Percentiles rank a stretch among this genome's conserved stretches.
These are phyloP conservation scores for Penicillium italicum DNA, from an alignment of 2,329 filamentous ascomycete species.

Conservation along the genomic window DNA sequence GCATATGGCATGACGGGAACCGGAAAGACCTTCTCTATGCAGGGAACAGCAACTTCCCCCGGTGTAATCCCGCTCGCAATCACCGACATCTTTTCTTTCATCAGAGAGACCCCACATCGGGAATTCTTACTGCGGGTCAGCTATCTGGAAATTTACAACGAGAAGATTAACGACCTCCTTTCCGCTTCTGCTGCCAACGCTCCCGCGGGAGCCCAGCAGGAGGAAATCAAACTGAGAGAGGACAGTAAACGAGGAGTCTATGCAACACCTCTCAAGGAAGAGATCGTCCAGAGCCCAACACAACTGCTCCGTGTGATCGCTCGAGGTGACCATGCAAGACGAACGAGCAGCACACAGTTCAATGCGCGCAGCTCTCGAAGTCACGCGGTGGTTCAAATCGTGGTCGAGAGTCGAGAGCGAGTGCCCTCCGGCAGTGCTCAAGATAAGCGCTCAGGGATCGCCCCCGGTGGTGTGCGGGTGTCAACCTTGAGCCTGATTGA, in stretches of 20 bases:
- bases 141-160: constrained; percentile 98
- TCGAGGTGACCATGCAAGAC: constrained; percentile 81
- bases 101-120: constrained; percentile 88
- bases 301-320: constrained; percentile 93
- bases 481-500: constrained; percentile 95
- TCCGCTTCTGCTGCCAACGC: constrained; percentile 64
- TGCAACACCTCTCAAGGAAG: constrained; percentile 91
- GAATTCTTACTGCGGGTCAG: constrained; percentile 95
- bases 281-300: constrained; percentile 97
- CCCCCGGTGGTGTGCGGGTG: constrained; percentile 87
- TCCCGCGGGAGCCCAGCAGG: constrained; percentile 59
- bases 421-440: constrained; percentile 54
- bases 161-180: constrained; percentile 90
- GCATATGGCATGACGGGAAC: constrained; percentile 99
- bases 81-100: constrained; percentile 98
- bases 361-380: constrained; percentile 94
- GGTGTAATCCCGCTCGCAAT: constrained; percentile 97
- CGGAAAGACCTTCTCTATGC: constrained; percentile 99
- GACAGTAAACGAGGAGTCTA: constrained; percentile 96
- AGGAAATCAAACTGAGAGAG: constrained; percentile 96
- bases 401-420: constrained; percentile 92
- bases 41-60: constrained; percentile 90
- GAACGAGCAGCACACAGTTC: constrained; percentile 93
- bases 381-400: constrained; percentile 97
- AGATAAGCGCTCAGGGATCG: constrained; percentile 65